These are phyloP conservation scores for Entomortierella parvispora DNA, from an alignment of 192 early-diverging fungal species.

Conservation along the genomic window DNA sequence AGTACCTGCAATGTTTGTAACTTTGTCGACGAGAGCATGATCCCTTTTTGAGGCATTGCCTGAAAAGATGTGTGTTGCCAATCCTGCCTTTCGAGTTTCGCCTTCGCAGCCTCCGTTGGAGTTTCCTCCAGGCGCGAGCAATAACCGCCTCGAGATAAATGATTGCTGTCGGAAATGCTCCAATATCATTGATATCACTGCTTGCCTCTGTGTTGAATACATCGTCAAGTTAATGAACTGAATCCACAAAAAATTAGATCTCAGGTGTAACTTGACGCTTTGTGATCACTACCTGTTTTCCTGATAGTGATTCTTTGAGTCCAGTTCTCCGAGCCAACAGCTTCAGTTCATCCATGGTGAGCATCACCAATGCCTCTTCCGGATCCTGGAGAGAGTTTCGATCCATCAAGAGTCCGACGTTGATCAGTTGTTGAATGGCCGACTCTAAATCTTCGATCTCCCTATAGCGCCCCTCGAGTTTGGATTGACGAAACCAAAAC, in stretches of 20 bases:
- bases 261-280: no score
- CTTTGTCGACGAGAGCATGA: slow-evolving; percentile 32
- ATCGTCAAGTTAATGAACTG: neutral
- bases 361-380: slow-evolving; percentile 27
- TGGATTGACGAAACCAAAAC: slow-evolving; percentile 42
- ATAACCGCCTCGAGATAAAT: slow-evolving; percentile 31
- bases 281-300: slow-evolving; percentile 36
- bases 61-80: slow-evolving; percentile 32
- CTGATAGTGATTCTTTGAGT: slow-evolving; percentile 25
- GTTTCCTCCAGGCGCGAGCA: slow-evolving; percentile 29
- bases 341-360: slow-evolving; percentile 49
- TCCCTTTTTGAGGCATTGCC: slow-evolving; percentile 36
- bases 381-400: slow-evolving; percentile 15
- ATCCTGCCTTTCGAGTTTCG: slow-evolving; percentile 19
- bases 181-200: slow-evolving; percentile 15
- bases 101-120: slow-evolving; percentile 7
- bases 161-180: slow-evolving; percentile 50
- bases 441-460: slow-evolving; percentile 32
- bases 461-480: slow-evolving; percentile 39
- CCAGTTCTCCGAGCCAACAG: slow-evolving; percentile 19
- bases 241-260: no score
- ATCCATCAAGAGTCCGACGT: slow-evolving; percentile 30
- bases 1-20: slow-evolving; percentile 41
- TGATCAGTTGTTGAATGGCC: slow-evolving; percentile 27
- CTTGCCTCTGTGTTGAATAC: slow-evolving; percentile 13